These are phyloP conservation scores for Elsinoe ampelina DNA, from an alignment of 2,329 filamentous ascomycete species.

Conservation along the genomic window DNA sequence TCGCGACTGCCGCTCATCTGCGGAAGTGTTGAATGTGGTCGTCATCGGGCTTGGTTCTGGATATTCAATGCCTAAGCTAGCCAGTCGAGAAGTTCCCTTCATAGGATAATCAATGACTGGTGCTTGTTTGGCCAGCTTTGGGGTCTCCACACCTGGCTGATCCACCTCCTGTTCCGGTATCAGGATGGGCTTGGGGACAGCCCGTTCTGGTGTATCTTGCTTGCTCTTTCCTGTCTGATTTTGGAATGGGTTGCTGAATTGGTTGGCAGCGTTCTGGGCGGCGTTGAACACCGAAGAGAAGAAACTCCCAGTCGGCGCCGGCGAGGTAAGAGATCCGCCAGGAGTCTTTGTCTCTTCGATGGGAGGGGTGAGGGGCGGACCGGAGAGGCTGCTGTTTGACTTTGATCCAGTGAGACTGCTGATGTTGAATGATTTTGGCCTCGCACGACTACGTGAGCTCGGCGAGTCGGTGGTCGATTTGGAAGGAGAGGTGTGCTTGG, in stretches of 20 bases:
- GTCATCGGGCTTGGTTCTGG: conserved; percentile 49
- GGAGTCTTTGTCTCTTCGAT: conserved; percentile 58
- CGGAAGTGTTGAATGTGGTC: conserved; percentile 35
- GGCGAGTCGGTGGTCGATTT: conserved; percentile 31
- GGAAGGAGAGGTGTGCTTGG: conserved; percentile 20
- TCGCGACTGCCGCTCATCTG: conserved; percentile 2
- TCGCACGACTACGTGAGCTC: neutral
- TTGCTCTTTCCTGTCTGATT: conserved; percentile 49
- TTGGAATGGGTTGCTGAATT: conserved; percentile 63
- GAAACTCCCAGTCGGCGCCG: conserved; percentile 53
- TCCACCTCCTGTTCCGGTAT: neutral
- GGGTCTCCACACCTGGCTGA: conserved; percentile 13
- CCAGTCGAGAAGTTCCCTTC: conserved; percentile 1
- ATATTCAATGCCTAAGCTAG: conserved; percentile 30
- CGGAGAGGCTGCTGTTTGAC: conserved; percentile 64
- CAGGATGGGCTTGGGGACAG: conserved; percentile 15
- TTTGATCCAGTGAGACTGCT: conserved; percentile 39
- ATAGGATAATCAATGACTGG: conserved; percentile 6
- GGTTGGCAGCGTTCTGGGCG: conserved; percentile 81
- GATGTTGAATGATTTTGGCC: conserved; percentile 11
- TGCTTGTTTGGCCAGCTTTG: conserved; percentile 14
- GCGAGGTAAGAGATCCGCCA: conserved; percentile 42
- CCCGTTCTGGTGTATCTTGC: conserved; percentile 25
- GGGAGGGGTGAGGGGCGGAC: conserved; percentile 62
- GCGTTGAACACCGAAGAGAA: conserved; percentile 90